Percentiles rank a stretch among this genome's conserved stretches.
Evolutionary conservation across 768 basidiomycete species (phyloP).

Genomic region (Mycena vulgaris): DNA sequence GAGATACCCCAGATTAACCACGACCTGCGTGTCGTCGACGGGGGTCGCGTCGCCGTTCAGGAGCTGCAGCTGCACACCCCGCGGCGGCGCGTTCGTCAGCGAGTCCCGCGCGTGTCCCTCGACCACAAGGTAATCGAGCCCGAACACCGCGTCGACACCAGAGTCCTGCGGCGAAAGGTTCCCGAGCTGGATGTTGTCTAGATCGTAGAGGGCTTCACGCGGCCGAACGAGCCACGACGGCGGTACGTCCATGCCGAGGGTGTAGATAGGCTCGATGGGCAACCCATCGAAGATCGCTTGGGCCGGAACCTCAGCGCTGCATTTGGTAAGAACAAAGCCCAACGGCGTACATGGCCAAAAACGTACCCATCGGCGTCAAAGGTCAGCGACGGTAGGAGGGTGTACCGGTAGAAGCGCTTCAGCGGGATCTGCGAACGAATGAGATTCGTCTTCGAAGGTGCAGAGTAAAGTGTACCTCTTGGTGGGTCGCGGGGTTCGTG

Average conservation of each 20-base stretch:
- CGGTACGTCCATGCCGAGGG: conserved; percentile 93
- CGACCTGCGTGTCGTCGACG: conserved; percentile 91
- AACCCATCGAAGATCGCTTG: conserved; percentile 78
- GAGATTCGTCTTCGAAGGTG: background rate
- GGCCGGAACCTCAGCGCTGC: conserved; percentile 72
- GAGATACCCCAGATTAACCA: conserved; percentile 95
- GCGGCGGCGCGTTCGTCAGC: conserved; percentile 76
- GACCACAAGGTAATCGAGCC: conserved; percentile 91
- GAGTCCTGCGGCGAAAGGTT: conserved; percentile 72
- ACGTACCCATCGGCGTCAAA: conserved; percentile 84
- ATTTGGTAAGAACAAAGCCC: background rate
- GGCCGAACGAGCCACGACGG: conserved; percentile 95
- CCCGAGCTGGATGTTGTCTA: conserved; percentile 94
- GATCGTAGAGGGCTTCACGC: conserved; percentile 88
- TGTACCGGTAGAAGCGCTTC: conserved; percentile 94
- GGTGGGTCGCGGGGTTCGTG: conserved; percentile 77
- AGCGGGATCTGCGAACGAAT: conserved; percentile 76
- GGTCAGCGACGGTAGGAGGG: conserved; percentile 65
- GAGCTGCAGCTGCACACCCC: conserved; percentile 93
- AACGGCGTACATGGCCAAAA: background rate
- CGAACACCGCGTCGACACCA: conserved; percentile 85
- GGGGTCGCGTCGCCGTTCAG: conserved; percentile 58
- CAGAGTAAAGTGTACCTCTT: conserved; percentile 68
- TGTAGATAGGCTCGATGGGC: conserved; percentile 91
- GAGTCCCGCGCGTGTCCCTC: conserved; percentile 95